Evolutionary conservation across 495 filamentous ascomycete species (phyloP).

Genomic region (Xanthoparmelia taractica): DNA sequence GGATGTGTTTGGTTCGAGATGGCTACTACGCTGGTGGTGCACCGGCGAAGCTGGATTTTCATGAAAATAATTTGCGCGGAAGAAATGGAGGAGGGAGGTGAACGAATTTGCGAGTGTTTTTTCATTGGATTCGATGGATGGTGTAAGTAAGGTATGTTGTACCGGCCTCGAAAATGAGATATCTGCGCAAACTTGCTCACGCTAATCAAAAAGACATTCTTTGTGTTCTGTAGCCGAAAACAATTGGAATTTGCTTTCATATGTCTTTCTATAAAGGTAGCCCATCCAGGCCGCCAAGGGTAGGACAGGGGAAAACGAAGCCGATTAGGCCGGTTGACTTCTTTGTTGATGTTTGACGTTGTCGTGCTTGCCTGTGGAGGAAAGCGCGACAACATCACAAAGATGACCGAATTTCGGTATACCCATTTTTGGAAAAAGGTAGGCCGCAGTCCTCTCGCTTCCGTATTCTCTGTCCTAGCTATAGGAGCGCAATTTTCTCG

Average conservation of each 20-base stretch:
- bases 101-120: conserved; percentile 2
- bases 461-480: background rate
- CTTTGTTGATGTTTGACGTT: conserved; percentile 4
- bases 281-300: too few species aligned
- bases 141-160: too few species aligned
- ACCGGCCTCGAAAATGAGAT: too few species aligned
- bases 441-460: background rate
- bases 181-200: conserved; percentile 10
- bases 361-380: conserved; percentile 11
- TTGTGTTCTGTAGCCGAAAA: background rate
- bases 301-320: too few species aligned
- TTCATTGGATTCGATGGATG: background rate
- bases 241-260: too few species aligned
- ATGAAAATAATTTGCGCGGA: too few species aligned
- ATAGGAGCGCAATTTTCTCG: background rate
- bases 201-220: background rate
- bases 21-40: too few species aligned
- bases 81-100: too few species aligned
- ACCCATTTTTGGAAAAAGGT: background rate
- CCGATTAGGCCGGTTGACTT: too few species aligned
- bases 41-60: too few species aligned
- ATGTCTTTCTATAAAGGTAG: conserved; percentile 10
- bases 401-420: background rate
- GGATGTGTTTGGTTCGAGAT: too few species aligned
- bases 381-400: conserved; percentile 28